Evolutionary conservation across 805 yeast genomes (phyloP), one percentile per base, ranked within the genome.

Genomic region (Danielia reshetovae): DNA sequence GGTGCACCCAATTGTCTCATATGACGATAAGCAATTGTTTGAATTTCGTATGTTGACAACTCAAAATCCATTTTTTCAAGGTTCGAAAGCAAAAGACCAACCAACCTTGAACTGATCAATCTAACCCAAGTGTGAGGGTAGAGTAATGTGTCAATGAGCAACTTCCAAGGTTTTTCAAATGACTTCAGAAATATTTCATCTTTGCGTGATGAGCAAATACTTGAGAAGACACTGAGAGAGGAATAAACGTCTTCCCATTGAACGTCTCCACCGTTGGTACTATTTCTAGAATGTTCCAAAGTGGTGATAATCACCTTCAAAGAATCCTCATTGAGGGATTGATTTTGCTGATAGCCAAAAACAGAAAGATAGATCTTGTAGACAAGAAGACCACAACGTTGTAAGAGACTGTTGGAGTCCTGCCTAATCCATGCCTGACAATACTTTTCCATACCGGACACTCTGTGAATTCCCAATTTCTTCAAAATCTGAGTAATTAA

Each of bases 41-140:
- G 90, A n/a, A 83, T 50, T 30, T 79, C 77, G 18, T 63, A 59
- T 16, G 61, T 62, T 2, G 62, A 42, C 2, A 66, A 18, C 15
- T 45, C 49, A 27, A 79, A 65, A 3, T 60, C 43, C 23, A 65
- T 38, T 11, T 52, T 47, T 23, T 64, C 60, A 28, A 62, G 30
- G 32, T 71, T 66, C 7, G 71, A 50, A 36, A 85, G 62, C 32
- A 83, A 52, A 1, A 59, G 50, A 1, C 81, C 79, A 25, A 79
- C 55, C 22, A 86, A 62, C 34, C 89, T 67, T 5, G 81, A 62
- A 1, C 94, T 65, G 4, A 73, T 61, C 39, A 83, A 66, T 48
- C 97, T 75, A 5, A 89, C 83, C 97, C 97, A 89, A 1, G 93
- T 71, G 58, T 89, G 97, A 2, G 97, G 97, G 54, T 76, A 89